Conservation (phyloP, 257 asterid species). For the Eustoma russellianum region DNA sequence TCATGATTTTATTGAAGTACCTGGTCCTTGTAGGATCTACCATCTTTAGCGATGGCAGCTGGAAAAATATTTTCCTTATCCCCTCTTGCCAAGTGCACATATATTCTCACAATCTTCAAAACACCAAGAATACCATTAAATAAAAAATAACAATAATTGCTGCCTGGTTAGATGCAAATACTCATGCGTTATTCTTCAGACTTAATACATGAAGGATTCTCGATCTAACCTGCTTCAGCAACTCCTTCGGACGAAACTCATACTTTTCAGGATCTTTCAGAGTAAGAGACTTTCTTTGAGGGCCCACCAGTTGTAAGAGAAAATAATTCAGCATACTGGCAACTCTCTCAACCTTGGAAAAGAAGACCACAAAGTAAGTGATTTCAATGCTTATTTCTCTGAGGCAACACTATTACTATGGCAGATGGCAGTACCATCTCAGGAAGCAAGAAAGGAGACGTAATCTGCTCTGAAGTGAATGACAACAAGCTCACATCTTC, state of each 20-base stretch:
- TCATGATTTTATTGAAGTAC: constrained; percentile 7
- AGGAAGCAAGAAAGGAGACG: constrained; percentile 73
- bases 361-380: neutral
- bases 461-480: constrained; percentile 91
- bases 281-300: constrained; percentile 84
- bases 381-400: too few species aligned
- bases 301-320: constrained; percentile 85
- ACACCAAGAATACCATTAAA: constrained; percentile 1
- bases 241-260: constrained; percentile 76
- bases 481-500: constrained; percentile 91
- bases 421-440: constrained; percentile 46
- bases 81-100: constrained; percentile 77
- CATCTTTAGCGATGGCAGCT: constrained; percentile 75
- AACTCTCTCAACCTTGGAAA: constrained; percentile 82
- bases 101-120: constrained; percentile 67
- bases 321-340: constrained; percentile 97
- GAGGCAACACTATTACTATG: too few species aligned
- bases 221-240: constrained; percentile 67
- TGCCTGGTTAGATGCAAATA: too few species aligned
- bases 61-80: constrained; percentile 66
- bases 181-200: neutral
- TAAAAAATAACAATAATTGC: too few species aligned
- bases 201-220: neutral
- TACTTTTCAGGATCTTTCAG: constrained; percentile 95
- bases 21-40: constrained; percentile 88